phyloP scores from a whole-genome alignment of 306 rosid species.

The Lagenaria siceraria region DNA sequence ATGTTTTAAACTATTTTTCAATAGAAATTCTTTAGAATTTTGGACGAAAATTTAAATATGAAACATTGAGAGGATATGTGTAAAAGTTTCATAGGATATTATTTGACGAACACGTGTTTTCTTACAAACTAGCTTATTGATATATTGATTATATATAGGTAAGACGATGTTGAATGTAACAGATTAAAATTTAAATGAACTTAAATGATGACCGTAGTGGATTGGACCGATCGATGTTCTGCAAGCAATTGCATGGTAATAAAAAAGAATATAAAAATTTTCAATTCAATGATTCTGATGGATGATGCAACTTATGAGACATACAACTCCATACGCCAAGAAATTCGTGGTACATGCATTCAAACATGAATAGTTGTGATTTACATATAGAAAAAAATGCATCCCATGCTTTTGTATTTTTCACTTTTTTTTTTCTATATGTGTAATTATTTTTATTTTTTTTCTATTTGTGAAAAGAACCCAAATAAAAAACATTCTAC shows the following conservation, averaged over 20 bases:
- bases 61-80: not conserved
- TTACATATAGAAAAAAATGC: too few relatives aligned
- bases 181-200: not conserved
- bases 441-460: too few relatives aligned
- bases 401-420: too few relatives aligned
- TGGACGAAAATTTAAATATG: too few relatives aligned
- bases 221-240: too few relatives aligned
- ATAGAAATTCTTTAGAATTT: too few relatives aligned
- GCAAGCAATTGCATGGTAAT: not conserved
- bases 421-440: too few relatives aligned
- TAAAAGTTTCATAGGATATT: not conserved
- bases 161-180: not conserved
- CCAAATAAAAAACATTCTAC: too few relatives aligned
- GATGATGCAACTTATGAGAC: not conserved
- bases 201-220: not conserved
- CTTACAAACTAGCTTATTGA: not conserved
- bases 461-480: too few relatives aligned
- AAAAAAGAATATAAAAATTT: not conserved
- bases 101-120: not conserved
- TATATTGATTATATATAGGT: too few relatives aligned
- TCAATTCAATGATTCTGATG: not conserved
- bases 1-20: too few relatives aligned
- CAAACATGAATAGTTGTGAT: not conserved
- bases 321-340: too few relatives aligned
- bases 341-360: not conserved